These are phyloP conservation scores for Scheffersomyces segobiensis DNA, from an alignment of 1,139 yeast genomes.

Conservation along the genomic window DNA sequence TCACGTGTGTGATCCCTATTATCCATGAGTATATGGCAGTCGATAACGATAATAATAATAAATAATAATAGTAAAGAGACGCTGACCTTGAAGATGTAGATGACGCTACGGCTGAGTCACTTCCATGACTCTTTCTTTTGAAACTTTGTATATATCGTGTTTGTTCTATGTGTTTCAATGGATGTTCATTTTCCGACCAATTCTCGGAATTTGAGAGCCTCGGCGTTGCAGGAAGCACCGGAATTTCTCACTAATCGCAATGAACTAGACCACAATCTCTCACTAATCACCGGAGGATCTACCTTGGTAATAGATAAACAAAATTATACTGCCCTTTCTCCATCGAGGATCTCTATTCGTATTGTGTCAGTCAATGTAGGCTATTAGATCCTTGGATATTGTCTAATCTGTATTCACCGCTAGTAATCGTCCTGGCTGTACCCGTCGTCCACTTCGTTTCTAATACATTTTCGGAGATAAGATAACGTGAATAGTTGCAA, in stretches of 20 bases:
- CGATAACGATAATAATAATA: too few species aligned
- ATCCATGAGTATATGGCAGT: too few species aligned
- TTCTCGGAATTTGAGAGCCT: neutral
- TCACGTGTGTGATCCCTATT: neutral
- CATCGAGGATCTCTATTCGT: neutral
- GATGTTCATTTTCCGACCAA: neutral
- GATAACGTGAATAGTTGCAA: constrained; percentile 29
- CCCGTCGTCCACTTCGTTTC: constrained; percentile 14
- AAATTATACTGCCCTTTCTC: neutral
- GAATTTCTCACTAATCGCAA: neutral
- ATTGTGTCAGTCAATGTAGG: neutral
- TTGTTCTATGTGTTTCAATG: neutral
- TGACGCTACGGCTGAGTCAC: neutral
- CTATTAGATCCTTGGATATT: neutral
- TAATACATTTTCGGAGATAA: constrained; percentile 32
- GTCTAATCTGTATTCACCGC: neutral
- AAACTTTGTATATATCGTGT: too few species aligned
- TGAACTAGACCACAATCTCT: neutral
- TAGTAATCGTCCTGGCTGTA: neutral
- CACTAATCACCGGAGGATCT: neutral
- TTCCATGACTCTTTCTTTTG: neutral
- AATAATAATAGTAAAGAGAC: too few species aligned
- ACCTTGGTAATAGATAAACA: neutral
- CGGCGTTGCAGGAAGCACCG: too few species aligned
- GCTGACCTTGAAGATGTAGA: neutral